phyloP scores from a whole-genome alignment of 345 rosid species.

The Murraya paniculata region DNA sequence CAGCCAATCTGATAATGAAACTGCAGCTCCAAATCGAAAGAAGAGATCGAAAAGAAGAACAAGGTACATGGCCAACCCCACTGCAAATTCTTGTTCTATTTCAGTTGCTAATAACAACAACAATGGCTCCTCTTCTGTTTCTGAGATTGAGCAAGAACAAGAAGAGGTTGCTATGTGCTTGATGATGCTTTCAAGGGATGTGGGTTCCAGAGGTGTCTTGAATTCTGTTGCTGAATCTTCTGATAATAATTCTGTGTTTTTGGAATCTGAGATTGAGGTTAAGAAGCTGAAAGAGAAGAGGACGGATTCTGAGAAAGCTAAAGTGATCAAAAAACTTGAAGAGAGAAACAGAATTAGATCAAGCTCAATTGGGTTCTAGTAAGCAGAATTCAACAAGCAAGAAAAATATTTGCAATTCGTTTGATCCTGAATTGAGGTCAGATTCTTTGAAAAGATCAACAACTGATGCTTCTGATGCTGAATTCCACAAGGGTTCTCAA shows the following conservation, averaged over 20 bases:
- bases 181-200: constrained; percentile 69
- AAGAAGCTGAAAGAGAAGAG: constrained; percentile 15
- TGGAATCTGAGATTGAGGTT: constrained; percentile 23
- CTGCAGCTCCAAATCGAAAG: constrained; percentile 29
- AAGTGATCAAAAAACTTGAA: not conserved
- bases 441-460: constrained; percentile 19
- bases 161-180: constrained; percentile 61
- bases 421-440: constrained; percentile 27
- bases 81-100: constrained; percentile 40
- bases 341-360: constrained; percentile 18
- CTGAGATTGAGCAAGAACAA: constrained; percentile 55
- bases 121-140: constrained; percentile 38
- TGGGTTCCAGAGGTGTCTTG: constrained; percentile 21
- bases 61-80: constrained; percentile 31
- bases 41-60: constrained; percentile 44
- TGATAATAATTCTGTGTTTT: constrained; percentile 33
- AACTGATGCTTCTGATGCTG: constrained; percentile 15
- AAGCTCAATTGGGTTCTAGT: constrained; percentile 11
- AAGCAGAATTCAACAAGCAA: constrained; percentile 22
- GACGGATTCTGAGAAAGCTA: constrained; percentile 17
- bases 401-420: constrained; percentile 18
- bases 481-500: constrained; percentile 19
- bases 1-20: constrained; percentile 45
- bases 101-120: constrained; percentile 27
- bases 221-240: constrained; percentile 43